phyloP scores from a whole-genome alignment of 805 yeast species.

The Peterozyma xylosa region DNA sequence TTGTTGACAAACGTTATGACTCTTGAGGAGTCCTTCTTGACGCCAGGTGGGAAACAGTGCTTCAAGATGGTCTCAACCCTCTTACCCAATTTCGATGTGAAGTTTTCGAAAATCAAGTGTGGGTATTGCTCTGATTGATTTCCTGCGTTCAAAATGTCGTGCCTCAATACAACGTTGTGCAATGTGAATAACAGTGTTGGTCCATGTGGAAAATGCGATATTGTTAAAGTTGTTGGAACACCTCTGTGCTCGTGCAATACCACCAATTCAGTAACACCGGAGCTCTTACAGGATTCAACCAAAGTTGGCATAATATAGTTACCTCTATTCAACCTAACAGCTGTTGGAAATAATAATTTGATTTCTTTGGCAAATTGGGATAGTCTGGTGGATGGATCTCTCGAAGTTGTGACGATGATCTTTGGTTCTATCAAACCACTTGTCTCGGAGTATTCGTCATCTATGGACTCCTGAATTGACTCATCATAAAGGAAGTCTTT shows the following conservation, averaged over 20 bases:
- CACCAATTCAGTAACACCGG: slow-evolving; percentile 78
- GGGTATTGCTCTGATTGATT: slow-evolving; percentile 90
- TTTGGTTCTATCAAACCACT: slow-evolving; percentile 90
- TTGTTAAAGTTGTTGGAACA: slow-evolving; percentile 88
- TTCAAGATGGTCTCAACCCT: slow-evolving; percentile 75
- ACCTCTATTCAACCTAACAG: slow-evolving; percentile 89
- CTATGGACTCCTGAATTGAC: slow-evolving; percentile 58
- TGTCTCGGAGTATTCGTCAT: slow-evolving; percentile 85
- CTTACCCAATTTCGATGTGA: slow-evolving; percentile 71
- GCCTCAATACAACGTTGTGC: slow-evolving; percentile 91
- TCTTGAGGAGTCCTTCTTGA: slow-evolving; percentile 78
- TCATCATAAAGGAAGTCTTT: slow-evolving; percentile 85
- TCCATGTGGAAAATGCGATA: slow-evolving; percentile 96
- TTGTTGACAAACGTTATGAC: slow-evolving; percentile 89
- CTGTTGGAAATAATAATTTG: slow-evolving; percentile 81
- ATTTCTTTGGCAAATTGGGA: slow-evolving; percentile 92
- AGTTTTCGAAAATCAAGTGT: slow-evolving; percentile 87
- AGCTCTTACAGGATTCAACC: slow-evolving; percentile 69
- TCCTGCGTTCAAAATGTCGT: slow-evolving; percentile 81
- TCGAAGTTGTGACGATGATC: slow-evolving; percentile 84
- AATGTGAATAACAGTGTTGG: slow-evolving; percentile 92
- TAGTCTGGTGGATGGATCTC: slow-evolving; percentile 81
- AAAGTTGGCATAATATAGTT: slow-evolving; percentile 78
- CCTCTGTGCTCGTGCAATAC: slow-evolving; percentile 96
- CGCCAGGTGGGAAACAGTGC: slow-evolving; percentile 96